Evolutionary conservation across 345 rosid species (phyloP).

Genomic region (Pistacia integerrima): DNA sequence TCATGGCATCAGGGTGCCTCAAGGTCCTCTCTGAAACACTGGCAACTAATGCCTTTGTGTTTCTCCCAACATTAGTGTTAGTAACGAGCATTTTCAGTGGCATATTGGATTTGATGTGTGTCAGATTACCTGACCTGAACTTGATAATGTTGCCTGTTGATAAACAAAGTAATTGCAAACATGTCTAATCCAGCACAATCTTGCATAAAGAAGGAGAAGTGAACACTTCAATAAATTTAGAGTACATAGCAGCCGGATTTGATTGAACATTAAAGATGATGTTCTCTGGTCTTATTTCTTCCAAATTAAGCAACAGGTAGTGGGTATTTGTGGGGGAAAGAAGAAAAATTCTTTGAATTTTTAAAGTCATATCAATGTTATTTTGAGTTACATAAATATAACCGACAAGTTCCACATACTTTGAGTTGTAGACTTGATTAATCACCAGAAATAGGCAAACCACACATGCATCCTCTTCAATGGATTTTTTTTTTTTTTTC

Average conservation of each 20-base stretch:
- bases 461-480: background rate
- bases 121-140: conserved; percentile 74
- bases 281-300: background rate
- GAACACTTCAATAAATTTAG: background rate
- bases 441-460: background rate
- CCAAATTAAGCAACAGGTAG: background rate
- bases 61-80: conserved; percentile 84
- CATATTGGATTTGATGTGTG: conserved; percentile 55
- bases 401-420: background rate
- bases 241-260: background rate
- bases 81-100: conserved; percentile 87
- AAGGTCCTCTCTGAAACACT: conserved; percentile 78
- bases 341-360: background rate
- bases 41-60: conserved; percentile 87
- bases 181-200: background rate
- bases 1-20: conserved; percentile 76
- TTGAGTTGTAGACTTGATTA: background rate
- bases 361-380: background rate
- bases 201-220: conserved; percentile 4
- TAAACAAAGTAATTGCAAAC: background rate
- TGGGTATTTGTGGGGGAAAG: background rate
- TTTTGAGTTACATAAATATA: background rate
- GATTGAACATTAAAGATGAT: background rate
- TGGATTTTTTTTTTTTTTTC: background rate
- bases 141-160: conserved; percentile 84